Evolutionary conservation across 495 filamentous ascomycete species (phyloP).

Genomic region (Podospora pseudopauciseta): DNA sequence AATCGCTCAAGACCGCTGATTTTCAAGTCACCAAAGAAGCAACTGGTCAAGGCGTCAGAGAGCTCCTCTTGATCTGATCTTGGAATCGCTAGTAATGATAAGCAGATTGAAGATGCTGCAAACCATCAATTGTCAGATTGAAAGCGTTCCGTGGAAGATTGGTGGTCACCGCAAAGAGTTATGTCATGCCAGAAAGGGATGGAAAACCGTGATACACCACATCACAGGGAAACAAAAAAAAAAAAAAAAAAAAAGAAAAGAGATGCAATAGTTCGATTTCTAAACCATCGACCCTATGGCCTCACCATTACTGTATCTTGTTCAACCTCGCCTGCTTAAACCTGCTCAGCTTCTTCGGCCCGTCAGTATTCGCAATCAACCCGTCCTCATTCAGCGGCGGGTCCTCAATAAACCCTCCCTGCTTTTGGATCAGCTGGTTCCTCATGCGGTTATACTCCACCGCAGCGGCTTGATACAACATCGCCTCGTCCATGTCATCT

Average conservation of each 20-base stretch:
- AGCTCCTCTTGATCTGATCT: conserved; percentile 47
- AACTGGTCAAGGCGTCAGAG: conserved; percentile 55
- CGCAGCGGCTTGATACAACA: conserved; percentile 72
- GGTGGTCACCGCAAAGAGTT: not conserved
- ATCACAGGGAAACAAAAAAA: conserved; percentile 8
- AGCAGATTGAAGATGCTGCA: conserved; percentile 50
- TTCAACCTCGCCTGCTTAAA: conserved; percentile 82
- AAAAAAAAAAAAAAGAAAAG: not conserved
- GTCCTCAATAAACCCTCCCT: conserved; percentile 71
- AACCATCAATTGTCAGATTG: conserved; percentile 52
- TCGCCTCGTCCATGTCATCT: conserved; percentile 68
- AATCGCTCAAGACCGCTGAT: conserved; percentile 50
- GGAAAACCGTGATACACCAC: conserved; percentile 11
- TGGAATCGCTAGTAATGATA: conserved; percentile 52
- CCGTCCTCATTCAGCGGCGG: conserved; percentile 64
- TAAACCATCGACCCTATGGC: conserved; percentile 20
- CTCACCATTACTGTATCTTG: conserved; percentile 28
- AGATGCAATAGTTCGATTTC: conserved; percentile 21
- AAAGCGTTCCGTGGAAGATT: conserved; percentile 37
- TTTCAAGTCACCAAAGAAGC: conserved; percentile 17
- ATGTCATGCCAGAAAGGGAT: conserved; percentile 5
- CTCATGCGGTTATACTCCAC: conserved; percentile 76
- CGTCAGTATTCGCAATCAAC: conserved; percentile 30
- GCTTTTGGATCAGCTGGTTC: conserved; percentile 71
- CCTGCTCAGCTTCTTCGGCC: conserved; percentile 70